Evolutionary conservation across 2,329 filamentous ascomycete genomes (phyloP).

Genomic region (Ophiostoma sp.): DNA sequence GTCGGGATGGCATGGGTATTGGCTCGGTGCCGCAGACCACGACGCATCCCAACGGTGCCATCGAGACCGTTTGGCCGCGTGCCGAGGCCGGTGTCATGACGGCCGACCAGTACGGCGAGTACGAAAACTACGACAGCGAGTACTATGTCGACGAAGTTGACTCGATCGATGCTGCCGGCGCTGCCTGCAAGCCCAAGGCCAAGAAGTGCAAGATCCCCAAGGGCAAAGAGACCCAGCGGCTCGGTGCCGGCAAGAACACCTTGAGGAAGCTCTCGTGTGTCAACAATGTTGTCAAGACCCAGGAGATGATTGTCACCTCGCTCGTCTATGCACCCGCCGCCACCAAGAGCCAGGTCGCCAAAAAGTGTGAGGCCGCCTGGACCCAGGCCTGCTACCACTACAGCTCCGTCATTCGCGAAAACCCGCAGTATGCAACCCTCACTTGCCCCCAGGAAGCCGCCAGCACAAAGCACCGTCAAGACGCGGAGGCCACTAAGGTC

Average conservation of each 20-base stretch:
- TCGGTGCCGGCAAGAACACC: slow-evolving; percentile 28
- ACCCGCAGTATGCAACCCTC: slow-evolving; percentile 23
- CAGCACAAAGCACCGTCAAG: slow-evolving; percentile 14
- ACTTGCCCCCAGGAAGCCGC: slow-evolving; percentile 26
- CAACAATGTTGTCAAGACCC: slow-evolving; percentile 24
- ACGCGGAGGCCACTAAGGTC: slow-evolving; percentile 7
- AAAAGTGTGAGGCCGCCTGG: slow-evolving; percentile 25
- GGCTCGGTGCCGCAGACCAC: not conserved
- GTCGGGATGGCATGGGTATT: not conserved
- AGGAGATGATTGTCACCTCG: slow-evolving; percentile 30
- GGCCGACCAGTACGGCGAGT: not conserved
- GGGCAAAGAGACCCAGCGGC: slow-evolving; percentile 5
- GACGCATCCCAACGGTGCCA: not conserved
- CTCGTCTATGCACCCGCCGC: slow-evolving; percentile 24
- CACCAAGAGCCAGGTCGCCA: slow-evolving; percentile 21
- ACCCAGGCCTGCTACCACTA: slow-evolving; percentile 34
- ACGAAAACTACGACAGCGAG: slow-evolving; percentile 8
- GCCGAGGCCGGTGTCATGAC: not conserved
- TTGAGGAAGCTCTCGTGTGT: slow-evolving; percentile 28
- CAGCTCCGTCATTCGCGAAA: slow-evolving; percentile 30
- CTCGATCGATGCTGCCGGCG: not conserved
- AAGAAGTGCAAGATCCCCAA: slow-evolving; percentile 28
- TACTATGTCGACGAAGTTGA: slow-evolving; percentile 7
- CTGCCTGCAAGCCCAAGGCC: slow-evolving; percentile 1
- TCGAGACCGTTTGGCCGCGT: slow-evolving; percentile 6